These are phyloP conservation scores for Sistotremastrum suecicum DNA, from an alignment of 768 basidiomycete species.

Conservation along the genomic window DNA sequence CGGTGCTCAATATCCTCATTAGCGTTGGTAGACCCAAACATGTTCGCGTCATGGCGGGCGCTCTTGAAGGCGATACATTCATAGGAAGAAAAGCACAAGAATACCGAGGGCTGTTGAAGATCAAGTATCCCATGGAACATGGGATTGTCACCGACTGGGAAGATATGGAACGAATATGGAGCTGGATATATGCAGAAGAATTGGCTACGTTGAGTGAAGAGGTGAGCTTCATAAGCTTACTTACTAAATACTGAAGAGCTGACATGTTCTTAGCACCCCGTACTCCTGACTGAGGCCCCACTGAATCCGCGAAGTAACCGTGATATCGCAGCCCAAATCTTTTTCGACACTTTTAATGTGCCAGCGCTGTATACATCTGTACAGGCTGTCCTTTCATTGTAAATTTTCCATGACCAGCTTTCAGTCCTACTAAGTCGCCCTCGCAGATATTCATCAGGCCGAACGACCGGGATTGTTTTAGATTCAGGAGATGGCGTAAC, in stretches of 20 bases:
- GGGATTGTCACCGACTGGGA: constrained; percentile 99
- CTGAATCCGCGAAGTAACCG: constrained; percentile 93
- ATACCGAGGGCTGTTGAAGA: constrained; percentile 87
- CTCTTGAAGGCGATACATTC: constrained; percentile 90
- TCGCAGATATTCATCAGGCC: constrained; percentile 87
- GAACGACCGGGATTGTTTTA: constrained; percentile 97
- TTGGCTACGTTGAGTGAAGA: constrained; percentile 93
- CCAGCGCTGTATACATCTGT: constrained; percentile 94
- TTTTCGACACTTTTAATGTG: constrained; percentile 99
- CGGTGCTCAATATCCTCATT: constrained; percentile 11
- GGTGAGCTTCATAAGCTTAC: constrained; percentile 29
- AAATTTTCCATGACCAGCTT: background rate
- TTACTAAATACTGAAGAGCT: background rate
- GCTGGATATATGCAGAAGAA: constrained; percentile 93
- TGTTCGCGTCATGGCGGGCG: constrained; percentile 94
- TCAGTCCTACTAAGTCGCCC: background rate
- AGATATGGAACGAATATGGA: constrained; percentile 99
- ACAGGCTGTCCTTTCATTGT: constrained; percentile 95
- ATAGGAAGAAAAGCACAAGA: constrained; percentile 95
- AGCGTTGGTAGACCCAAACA: constrained; percentile 97
- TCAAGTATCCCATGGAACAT: constrained; percentile 99
- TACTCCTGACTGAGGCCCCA: constrained; percentile 92
- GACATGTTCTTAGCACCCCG: constrained; percentile 62
- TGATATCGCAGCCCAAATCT: constrained; percentile 94
- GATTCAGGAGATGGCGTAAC: constrained; percentile 99